Percentiles rank a stretch among this genome's conserved stretches.
Evolutionary conservation across 495 filamentous ascomycete genomes (phyloP).

Genomic region (Tetracladium setigerum): DNA sequence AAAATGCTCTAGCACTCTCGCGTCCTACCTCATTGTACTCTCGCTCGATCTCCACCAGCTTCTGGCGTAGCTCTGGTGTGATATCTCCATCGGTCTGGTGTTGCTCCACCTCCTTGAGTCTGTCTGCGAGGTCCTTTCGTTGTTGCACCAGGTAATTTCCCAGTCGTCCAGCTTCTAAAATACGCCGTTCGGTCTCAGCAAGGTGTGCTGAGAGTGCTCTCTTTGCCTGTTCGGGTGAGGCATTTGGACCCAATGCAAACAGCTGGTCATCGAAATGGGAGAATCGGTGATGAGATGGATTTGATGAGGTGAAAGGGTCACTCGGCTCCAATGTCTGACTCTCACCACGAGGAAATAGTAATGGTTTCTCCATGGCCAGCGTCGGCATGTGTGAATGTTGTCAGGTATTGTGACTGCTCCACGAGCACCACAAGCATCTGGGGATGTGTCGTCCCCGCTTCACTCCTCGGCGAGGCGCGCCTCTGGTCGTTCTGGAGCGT

Average conservation of each 20-base stretch:
- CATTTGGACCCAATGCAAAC: constrained; percentile 65
- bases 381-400: constrained; percentile 13
- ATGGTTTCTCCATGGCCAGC: constrained; percentile 14
- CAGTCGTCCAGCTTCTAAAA: constrained; percentile 83
- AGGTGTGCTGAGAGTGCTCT: constrained; percentile 86
- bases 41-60: constrained; percentile 77
- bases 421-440: no score
- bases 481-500: no score
- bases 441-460: no score
- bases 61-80: constrained; percentile 73
- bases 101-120: constrained; percentile 76
- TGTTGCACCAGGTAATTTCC: constrained; percentile 82
- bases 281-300: constrained; percentile 52
- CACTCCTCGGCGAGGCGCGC: no score
- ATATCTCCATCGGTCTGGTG: constrained; percentile 75
- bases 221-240: constrained; percentile 79
- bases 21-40: constrained; percentile 93
- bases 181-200: constrained; percentile 78
- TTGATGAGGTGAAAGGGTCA: constrained; percentile 45
- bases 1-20: constrained; percentile 81
- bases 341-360: constrained; percentile 6
- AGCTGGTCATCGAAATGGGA: constrained; percentile 72
- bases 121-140: constrained; percentile 68
- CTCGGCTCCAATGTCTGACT: constrained; percentile 11
- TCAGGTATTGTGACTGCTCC: no score